Evolutionary conservation across 1,284 basidiomycete genomes (phyloP).

Genomic region (Tylopilus sp.): DNA sequence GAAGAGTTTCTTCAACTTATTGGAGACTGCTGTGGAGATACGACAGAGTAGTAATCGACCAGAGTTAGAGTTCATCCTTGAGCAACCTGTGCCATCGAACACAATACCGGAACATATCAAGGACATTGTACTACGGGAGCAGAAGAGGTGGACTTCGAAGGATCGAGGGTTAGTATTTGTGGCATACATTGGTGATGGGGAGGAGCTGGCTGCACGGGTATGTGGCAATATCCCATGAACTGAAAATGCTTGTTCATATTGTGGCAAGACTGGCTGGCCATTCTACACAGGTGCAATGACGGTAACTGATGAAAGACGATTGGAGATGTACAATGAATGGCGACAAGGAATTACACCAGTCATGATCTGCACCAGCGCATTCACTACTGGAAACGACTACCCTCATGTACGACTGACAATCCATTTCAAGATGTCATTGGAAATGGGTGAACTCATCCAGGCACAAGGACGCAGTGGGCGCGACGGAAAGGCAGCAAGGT

Average conservation of each 20-base stretch:
- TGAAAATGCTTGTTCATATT: not conserved
- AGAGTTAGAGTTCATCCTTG: not conserved
- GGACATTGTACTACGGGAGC: not conserved
- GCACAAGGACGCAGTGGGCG: too few relatives aligned
- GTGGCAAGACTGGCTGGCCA: slow-evolving; percentile 1
- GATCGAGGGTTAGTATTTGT: not conserved
- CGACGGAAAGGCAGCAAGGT: too few relatives aligned
- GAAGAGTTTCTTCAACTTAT: not conserved
- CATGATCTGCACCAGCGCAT: not conserved
- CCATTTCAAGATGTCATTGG: too few relatives aligned
- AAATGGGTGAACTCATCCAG: too few relatives aligned
- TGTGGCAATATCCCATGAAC: not conserved
- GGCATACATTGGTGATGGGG: not conserved
- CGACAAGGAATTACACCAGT: not conserved
- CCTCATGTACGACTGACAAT: too few relatives aligned
- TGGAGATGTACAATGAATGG: not conserved
- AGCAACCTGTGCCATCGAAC: not conserved
- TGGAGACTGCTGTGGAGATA: not conserved
- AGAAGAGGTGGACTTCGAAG: not conserved
- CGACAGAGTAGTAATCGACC: not conserved
- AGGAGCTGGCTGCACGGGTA: not conserved
- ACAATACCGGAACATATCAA: not conserved
- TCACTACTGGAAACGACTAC: too few relatives aligned
- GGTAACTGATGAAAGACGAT: not conserved
- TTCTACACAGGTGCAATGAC: not conserved